Base-by-base conservation (phyloP, 768 basidiomycete species). In the Mrakia blollopis region DNA sequence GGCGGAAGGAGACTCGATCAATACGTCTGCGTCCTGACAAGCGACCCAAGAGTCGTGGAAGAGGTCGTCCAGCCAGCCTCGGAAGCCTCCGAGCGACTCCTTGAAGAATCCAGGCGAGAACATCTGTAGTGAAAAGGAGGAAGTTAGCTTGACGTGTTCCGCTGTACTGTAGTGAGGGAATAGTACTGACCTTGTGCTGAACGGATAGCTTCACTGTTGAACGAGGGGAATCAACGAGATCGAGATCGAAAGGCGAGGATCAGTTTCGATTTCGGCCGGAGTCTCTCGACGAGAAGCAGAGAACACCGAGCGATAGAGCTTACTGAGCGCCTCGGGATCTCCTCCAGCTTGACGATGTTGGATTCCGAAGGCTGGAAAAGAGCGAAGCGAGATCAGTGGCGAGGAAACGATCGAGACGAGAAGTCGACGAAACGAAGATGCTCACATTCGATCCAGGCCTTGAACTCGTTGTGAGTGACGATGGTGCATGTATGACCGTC, bases 91-190 rank as follows among this genome's bases (percentile, higher is more conserved):
- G 7, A 91, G 79, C 74, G 87, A 88, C 80, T 89, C 87, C 80
- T 86, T 89, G 86, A 91, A 90, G 80, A 90, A 91, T 28, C 89
- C 88, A 0, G 89, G 89, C 11, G 89, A 90, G 81, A 90, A 90
- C 88, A 90, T 90, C 88, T 89, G 79, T 8, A 37, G 30, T 14
- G 7, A 35, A 32, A 21, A 11, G 7, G n/a, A n/a, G n/a, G n/a
- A n/a, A n/a, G n/a, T n/a, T n/a, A n/a, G n/a, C n/a, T n/a, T n/a
- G n/a, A n/a, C n/a, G n/a, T n/a, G n/a, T n/a, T n/a, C n/a, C n/a
- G n/a, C n/a, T n/a, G n/a, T n/a, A n/a, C n/a, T n/a, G n/a, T n/a
- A n/a, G n/a, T n/a, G n/a, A n/a, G n/a, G n/a, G n/a, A n/a, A n/a
- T n/a, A n/a, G 16, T 4, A 16, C 50, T 16, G 50, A 52, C 50